phyloP scores from a whole-genome alignment of 257 asterid genomes.

The Misopates orontium region DNA sequence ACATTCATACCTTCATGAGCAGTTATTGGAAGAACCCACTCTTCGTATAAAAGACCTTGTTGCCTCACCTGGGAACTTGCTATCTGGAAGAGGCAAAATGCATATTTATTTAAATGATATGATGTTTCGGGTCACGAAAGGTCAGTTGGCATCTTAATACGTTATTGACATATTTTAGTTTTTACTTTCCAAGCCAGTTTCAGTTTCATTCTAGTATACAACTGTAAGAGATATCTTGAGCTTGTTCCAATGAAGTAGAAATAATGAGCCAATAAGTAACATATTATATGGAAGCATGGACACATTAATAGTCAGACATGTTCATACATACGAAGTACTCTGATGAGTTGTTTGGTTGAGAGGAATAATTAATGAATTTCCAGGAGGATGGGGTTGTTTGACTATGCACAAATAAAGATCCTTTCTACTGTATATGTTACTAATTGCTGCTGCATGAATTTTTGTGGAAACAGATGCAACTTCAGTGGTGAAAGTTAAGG shows the following conservation, averaged over 20 bases:
- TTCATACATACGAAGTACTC: background rate
- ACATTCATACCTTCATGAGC: slow-evolving; percentile 29
- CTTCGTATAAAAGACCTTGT: slow-evolving; percentile 51
- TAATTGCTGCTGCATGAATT: slow-evolving; percentile 22
- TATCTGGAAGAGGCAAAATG: slow-evolving; percentile 55
- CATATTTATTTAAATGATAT: slow-evolving; percentile 45
- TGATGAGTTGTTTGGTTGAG: background rate
- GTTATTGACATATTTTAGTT: background rate
- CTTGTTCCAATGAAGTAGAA: too few species aligned
- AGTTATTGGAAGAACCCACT: slow-evolving; percentile 81
- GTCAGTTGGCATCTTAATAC: slow-evolving; percentile 29
- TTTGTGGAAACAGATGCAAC: slow-evolving; percentile 54
- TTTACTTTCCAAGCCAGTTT: background rate
- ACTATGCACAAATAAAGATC: background rate
- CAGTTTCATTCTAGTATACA: background rate
- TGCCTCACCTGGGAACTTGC: slow-evolving; percentile 40
- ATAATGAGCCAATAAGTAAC: too few species aligned
- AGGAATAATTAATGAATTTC: background rate
- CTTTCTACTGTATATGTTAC: slow-evolving; percentile 17
- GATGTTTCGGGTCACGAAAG: slow-evolving; percentile 46
- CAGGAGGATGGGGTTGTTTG: slow-evolving; percentile 8
- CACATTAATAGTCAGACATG: too few species aligned
- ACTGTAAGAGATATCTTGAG: background rate
- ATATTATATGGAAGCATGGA: too few species aligned
- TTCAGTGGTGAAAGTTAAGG: slow-evolving; percentile 62